These are phyloP conservation scores for Aspergillus sp. DNA, from an alignment of 2,329 filamentous ascomycete species.

Conservation along the genomic window DNA sequence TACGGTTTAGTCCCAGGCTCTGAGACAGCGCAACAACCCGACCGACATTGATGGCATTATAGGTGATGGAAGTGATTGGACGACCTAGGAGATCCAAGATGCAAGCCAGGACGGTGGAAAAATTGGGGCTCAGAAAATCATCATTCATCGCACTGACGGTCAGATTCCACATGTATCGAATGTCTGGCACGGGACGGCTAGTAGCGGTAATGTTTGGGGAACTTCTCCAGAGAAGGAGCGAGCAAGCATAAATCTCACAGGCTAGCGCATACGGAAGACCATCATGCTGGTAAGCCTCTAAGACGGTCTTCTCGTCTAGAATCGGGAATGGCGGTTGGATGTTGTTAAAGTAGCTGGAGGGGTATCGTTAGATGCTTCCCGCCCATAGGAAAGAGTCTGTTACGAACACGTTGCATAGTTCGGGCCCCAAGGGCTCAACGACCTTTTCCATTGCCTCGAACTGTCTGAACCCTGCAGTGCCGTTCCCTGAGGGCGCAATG, in stretches of 20 bases:
- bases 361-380: neutral
- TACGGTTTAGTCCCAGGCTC: slow-evolving; percentile 6
- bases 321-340: slow-evolving; percentile 9
- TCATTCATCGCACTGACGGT: slow-evolving; percentile 10
- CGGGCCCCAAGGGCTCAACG: slow-evolving; percentile 3
- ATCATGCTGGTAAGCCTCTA: slow-evolving; percentile 6
- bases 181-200: neutral
- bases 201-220: neutral
- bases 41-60: slow-evolving; percentile 10
- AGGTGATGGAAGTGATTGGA: slow-evolving; percentile 8
- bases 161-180: slow-evolving; percentile 10
- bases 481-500: slow-evolving; percentile 3
- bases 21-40: slow-evolving; percentile 2
- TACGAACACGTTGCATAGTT: slow-evolving; percentile 4
- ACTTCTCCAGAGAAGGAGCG: slow-evolving; percentile 5
- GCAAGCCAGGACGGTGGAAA: slow-evolving; percentile 5
- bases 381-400: neutral
- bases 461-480: slow-evolving; percentile 3
- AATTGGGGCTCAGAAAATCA: slow-evolving; percentile 9
- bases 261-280: slow-evolving; percentile 3
- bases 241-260: slow-evolving; percentile 6
- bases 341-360: slow-evolving; percentile 3
- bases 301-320: slow-evolving; percentile 5
- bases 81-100: slow-evolving; percentile 6
- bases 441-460: slow-evolving; percentile 10